phyloP scores from a whole-genome alignment of 2,329 filamentous ascomycete species.

The Botrytis deweyae region DNA sequence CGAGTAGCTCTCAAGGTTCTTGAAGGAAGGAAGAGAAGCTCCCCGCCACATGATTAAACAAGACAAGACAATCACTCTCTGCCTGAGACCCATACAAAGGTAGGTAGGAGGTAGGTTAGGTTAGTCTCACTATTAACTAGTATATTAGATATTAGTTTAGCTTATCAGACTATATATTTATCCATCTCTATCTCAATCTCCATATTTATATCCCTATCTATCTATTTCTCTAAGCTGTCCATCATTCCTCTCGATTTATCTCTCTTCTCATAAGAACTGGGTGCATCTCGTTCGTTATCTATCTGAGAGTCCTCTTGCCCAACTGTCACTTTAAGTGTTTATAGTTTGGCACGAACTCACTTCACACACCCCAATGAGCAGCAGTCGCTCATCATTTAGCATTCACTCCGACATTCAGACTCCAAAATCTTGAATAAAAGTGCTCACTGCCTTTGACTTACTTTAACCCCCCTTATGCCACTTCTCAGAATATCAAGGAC shows the following conservation, averaged over 20 bases:
- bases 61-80: background rate
- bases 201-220: background rate
- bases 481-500: background rate
- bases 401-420: background rate
- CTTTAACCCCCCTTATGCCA: background rate
- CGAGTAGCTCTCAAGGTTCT: background rate
- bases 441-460: background rate
- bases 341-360: background rate
- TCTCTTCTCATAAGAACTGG: background rate
- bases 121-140: background rate
- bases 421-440: background rate
- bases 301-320: background rate
- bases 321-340: background rate
- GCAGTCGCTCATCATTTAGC: background rate
- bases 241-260: background rate
- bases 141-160: background rate
- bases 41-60: slow-evolving; percentile 20
- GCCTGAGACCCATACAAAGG: background rate
- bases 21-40: background rate
- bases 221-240: background rate
- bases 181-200: background rate
- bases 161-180: background rate
- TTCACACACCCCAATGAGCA: background rate
- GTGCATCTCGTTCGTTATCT: background rate
- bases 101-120: background rate